These are phyloP conservation scores for Cryptosporidium viatorum DNA, from an alignment of 169 alveolate species.

Conservation along the genomic window DNA sequence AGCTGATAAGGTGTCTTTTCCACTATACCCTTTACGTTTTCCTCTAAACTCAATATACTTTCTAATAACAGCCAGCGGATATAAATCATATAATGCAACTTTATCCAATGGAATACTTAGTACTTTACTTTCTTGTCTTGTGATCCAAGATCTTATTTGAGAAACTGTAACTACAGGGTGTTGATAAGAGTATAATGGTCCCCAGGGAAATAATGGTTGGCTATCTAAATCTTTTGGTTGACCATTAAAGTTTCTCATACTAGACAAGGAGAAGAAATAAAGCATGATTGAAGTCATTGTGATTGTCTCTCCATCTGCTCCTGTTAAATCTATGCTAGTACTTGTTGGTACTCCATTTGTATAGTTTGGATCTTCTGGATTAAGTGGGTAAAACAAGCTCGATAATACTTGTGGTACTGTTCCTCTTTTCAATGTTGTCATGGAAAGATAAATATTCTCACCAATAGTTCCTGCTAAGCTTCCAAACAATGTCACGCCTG, in stretches of 20 bases:
- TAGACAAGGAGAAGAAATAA: conserved; percentile 53
- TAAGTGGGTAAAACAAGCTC: conserved; percentile 54
- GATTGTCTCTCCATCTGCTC: conserved; percentile 67
- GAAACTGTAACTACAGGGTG: conserved; percentile 73
- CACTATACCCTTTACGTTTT: conserved; percentile 63
- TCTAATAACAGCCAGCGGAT: conserved; percentile 62
- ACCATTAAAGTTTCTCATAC: conserved; percentile 59
- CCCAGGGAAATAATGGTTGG: conserved; percentile 76
- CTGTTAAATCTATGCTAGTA: conserved; percentile 46
- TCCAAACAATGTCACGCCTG: conserved; percentile 42
- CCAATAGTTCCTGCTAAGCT: conserved; percentile 62
- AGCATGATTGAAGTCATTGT: conserved; percentile 74
- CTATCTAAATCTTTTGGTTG: conserved; percentile 51
- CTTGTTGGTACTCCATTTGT: conserved; percentile 68
- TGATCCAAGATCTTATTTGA: conserved; percentile 71
- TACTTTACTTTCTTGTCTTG: conserved; percentile 34
- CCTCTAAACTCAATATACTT: conserved; percentile 66
- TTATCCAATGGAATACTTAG: conserved; percentile 50
- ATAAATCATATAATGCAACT: conserved; percentile 65
- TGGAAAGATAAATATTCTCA: conserved; percentile 49
- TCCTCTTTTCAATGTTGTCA: conserved; percentile 58
- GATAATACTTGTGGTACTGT: conserved; percentile 63
- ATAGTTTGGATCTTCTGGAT: conserved; percentile 64
- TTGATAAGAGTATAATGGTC: conserved; percentile 65
- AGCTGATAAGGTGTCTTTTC: conserved; percentile 24